These are phyloP conservation scores for Yarrowia sp. DNA, from an alignment of 805 yeast genomes.

Conservation along the genomic window DNA sequence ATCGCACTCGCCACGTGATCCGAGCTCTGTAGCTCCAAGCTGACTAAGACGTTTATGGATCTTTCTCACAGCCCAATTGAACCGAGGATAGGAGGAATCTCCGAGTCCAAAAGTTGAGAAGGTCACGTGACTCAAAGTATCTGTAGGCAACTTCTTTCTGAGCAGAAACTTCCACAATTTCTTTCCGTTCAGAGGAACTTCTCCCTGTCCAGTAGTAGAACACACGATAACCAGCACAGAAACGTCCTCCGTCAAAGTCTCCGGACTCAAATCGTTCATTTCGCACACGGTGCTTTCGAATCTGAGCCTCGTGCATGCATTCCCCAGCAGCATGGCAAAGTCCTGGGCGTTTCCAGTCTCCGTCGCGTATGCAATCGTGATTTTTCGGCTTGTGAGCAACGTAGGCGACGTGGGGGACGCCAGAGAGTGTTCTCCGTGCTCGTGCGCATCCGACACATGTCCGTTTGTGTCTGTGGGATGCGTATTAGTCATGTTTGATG, in stretches of 20 bases:
- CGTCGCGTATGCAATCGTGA: slow-evolving; percentile 70
- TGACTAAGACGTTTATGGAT: slow-evolving; percentile 75
- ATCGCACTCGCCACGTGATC: slow-evolving; percentile 82
- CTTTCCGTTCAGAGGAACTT: slow-evolving; percentile 72
- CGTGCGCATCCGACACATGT: neutral
- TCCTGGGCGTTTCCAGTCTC: slow-evolving; percentile 93
- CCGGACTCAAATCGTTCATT: slow-evolving; percentile 43
- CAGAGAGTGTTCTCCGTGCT: neutral
- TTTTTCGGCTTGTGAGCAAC: neutral
- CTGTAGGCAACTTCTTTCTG: slow-evolving; percentile 59
- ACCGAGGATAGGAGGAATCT: slow-evolving; percentile 86
- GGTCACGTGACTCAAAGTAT: slow-evolving; percentile 57
- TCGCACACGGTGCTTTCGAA: slow-evolving; percentile 49
- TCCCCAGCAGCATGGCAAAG: slow-evolving; percentile 63
- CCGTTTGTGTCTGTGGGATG: neutral
- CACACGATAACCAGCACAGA: slow-evolving; percentile 51
- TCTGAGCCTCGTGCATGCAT: slow-evolving; percentile 53
- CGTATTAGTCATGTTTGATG: neutral
- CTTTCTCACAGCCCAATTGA: slow-evolving; percentile 83
- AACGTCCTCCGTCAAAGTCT: slow-evolving; percentile 40
- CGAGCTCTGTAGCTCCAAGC: slow-evolving; percentile 73
- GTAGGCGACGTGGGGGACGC: neutral
- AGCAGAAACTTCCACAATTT: slow-evolving; percentile 74
- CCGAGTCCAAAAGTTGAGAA: slow-evolving; percentile 87
- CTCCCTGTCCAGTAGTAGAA: slow-evolving; percentile 96